Evolutionary conservation across 345 rosid genomes (phyloP).

Genomic region (Hypericum androsaemum): DNA sequence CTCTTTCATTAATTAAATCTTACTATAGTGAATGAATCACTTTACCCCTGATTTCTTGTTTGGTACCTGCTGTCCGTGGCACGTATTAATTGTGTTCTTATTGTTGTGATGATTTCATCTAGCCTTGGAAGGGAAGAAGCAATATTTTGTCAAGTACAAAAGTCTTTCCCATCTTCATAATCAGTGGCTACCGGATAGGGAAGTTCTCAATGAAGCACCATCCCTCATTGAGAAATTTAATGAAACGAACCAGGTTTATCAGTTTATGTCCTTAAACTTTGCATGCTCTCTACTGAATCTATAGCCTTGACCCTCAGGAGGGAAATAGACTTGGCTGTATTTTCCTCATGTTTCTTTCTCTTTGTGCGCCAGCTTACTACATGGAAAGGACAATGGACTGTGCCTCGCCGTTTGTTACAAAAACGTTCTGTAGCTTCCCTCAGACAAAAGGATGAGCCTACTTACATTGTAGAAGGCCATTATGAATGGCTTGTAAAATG

Average conservation of each 20-base stretch:
- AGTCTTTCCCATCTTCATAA: slow-evolving; percentile 58
- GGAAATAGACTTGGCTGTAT: background rate
- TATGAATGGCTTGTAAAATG: slow-evolving; percentile 60
- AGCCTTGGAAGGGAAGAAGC: slow-evolving; percentile 27
- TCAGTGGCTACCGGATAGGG: slow-evolving; percentile 37
- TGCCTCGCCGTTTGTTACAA: slow-evolving; percentile 37
- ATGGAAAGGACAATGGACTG: slow-evolving; percentile 38
- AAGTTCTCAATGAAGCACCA: slow-evolving; percentile 32
- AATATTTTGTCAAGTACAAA: slow-evolving; percentile 41
- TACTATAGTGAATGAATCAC: background rate
- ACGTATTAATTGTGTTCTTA: too few relatives aligned
- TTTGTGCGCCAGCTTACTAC: slow-evolving; percentile 22
- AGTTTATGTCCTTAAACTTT: too few relatives aligned
- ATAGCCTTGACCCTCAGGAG: background rate
- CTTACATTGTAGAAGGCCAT: slow-evolving; percentile 13
- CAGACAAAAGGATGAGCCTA: slow-evolving; percentile 11
- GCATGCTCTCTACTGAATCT: too few relatives aligned
- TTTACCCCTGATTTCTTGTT: slow-evolving; percentile 1
- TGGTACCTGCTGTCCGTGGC: slow-evolving; percentile 8
- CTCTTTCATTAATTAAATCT: background rate
- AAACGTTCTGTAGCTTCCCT: slow-evolving; percentile 20
- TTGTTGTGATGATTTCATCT: too few relatives aligned
- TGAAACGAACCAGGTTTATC: slow-evolving; percentile 31
- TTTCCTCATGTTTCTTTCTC: background rate
- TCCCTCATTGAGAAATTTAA: slow-evolving; percentile 31